phyloP scores from a whole-genome alignment of 1,284 basidiomycete species.

The Tranzscheliella williamsii region DNA sequence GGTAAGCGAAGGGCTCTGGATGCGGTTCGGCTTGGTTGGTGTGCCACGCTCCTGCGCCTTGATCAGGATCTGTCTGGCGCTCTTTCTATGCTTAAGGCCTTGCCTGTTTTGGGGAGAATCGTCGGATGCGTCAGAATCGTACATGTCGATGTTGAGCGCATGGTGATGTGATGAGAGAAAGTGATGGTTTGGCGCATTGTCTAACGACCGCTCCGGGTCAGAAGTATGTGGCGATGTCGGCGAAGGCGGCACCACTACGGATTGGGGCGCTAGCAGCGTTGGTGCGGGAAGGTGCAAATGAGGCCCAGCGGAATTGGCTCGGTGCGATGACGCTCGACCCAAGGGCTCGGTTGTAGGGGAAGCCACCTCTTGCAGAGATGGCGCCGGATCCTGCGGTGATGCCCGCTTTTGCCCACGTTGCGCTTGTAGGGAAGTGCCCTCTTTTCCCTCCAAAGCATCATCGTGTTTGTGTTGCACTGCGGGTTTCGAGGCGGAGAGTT shows the following conservation, averaged over 20 bases:
- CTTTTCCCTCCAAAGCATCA: too few relatives aligned
- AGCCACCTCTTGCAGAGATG: neutral
- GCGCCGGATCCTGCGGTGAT: neutral
- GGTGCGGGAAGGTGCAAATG: neutral
- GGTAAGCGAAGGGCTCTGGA: slow-evolving; percentile 42
- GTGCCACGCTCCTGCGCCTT: slow-evolving; percentile 49
- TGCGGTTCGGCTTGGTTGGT: slow-evolving; percentile 45
- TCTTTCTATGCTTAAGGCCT: slow-evolving; percentile 30
- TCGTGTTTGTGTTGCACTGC: neutral
- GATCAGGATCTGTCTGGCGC: slow-evolving; percentile 46
- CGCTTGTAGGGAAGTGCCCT: too few relatives aligned
- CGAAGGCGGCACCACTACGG: neutral
- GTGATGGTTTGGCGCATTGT: neutral
- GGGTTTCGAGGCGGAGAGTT: slow-evolving; percentile 29
- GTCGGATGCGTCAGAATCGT: slow-evolving; percentile 29
- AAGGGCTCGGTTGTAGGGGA: neutral
- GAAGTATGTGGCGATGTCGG: neutral
- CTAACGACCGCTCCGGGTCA: slow-evolving; percentile 3
- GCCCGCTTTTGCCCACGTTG: neutral
- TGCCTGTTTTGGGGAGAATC: slow-evolving; percentile 7
- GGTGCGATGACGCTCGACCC: neutral
- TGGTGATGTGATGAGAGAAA: neutral
- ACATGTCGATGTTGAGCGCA: slow-evolving; percentile 32
- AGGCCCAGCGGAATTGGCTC: neutral
- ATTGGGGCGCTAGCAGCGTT: neutral